Percentiles rank a stretch among this genome's conserved stretches.
Conservation (phyloP, 176 grass and related monocot genomes). For the Lolium rigidum region DNA sequence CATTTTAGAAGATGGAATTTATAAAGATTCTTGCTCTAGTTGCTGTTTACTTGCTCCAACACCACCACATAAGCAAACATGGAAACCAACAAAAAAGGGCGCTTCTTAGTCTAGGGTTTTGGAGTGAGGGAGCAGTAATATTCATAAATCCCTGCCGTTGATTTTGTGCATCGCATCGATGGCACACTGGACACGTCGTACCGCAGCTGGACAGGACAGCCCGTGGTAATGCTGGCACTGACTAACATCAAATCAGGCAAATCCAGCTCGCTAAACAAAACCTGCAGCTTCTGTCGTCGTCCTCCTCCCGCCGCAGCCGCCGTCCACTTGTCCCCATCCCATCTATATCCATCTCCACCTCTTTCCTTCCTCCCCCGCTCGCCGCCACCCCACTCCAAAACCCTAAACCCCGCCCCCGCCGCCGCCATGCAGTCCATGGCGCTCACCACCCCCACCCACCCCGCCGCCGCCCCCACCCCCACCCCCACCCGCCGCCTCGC, state of each 20-base stretch:
- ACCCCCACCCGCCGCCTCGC: slow-evolving; percentile 13
- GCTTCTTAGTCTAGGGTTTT: no score
- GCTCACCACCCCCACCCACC: slow-evolving; percentile 39
- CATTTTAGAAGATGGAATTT: no score
- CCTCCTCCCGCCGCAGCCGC: slow-evolving; percentile 24
- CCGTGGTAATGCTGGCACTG: no score
- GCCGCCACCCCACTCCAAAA: slow-evolving; percentile 13
- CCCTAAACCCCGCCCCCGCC: slow-evolving; percentile 50
- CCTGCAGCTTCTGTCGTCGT: slow-evolving; percentile 24
- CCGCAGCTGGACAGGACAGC: no score
- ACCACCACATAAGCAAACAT: no score
- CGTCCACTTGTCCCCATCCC: slow-evolving; percentile 19
- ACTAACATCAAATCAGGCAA: not conserved
- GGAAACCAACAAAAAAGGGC: no score
- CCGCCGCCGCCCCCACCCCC: not conserved
- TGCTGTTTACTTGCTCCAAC: no score
- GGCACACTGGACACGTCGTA: no score
- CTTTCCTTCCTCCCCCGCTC: not conserved
- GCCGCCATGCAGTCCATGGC: slow-evolving; percentile 77
- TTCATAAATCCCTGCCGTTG: no score
- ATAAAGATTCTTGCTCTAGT: no score
- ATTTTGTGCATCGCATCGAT: no score
- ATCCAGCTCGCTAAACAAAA: slow-evolving; percentile 5
- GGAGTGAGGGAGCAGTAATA: no score
- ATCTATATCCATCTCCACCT: slow-evolving; percentile 20